phyloP scores from a whole-genome alignment of 2,329 filamentous ascomycete genomes.

The Cadophora malorum region DNA sequence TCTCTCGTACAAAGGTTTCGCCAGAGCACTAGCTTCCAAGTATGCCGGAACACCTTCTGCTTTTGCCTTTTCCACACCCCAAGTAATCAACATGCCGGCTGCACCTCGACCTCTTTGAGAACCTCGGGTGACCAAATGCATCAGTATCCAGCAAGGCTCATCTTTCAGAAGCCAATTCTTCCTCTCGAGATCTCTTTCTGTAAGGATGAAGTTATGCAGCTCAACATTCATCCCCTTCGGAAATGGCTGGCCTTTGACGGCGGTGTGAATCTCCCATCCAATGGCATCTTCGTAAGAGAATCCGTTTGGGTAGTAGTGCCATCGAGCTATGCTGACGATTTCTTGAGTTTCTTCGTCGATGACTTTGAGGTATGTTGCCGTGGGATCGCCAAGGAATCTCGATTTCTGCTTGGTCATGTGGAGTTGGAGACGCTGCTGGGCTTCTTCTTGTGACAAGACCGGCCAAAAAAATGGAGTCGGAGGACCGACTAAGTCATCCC shows the following conservation, averaged over 20 bases:
- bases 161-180: slow-evolving; percentile 27
- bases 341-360: slow-evolving; percentile 25
- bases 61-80: slow-evolving; percentile 54
- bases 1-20: slow-evolving; percentile 52
- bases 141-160: slow-evolving; percentile 35
- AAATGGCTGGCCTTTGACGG: slow-evolving; percentile 18
- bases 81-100: slow-evolving; percentile 51
- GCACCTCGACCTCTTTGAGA: slow-evolving; percentile 50
- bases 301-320: slow-evolving; percentile 35
- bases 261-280: slow-evolving; percentile 31
- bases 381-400: slow-evolving; percentile 29
- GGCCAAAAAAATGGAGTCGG: slow-evolving; percentile 28
- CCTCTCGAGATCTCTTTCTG: slow-evolving; percentile 29
- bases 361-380: slow-evolving; percentile 33
- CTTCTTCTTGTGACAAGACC: slow-evolving; percentile 23
- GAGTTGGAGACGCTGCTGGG: slow-evolving; percentile 23
- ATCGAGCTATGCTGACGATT: slow-evolving; percentile 35
- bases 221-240: slow-evolving; percentile 31
- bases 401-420: slow-evolving; percentile 34
- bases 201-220: slow-evolving; percentile 34
- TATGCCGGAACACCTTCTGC: slow-evolving; percentile 50
- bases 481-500: slow-evolving; percentile 29
- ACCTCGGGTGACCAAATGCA: slow-evolving; percentile 35
- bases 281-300: slow-evolving; percentile 27
- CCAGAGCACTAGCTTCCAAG: slow-evolving; percentile 56